Evolutionary conservation across 306 rosid genomes (phyloP).

Genomic region (Adenanthera pavonina): DNA sequence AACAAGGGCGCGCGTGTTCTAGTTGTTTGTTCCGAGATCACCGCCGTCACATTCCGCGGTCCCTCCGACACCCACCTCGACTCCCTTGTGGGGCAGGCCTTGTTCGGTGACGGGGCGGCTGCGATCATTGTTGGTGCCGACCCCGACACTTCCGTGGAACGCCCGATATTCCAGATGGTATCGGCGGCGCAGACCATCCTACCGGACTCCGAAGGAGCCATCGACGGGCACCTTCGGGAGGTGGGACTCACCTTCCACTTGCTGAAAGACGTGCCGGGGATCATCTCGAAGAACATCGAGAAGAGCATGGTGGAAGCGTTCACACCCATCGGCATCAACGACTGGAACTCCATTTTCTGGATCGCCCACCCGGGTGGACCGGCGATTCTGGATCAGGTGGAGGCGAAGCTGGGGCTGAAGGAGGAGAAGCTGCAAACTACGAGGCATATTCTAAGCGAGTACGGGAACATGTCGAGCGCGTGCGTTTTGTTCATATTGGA

Average conservation of each 20-base stretch:
- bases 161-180: constrained; percentile 50
- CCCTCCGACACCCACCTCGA: constrained; percentile 63
- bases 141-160: constrained; percentile 45
- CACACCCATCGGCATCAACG: constrained; percentile 50
- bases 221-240: constrained; percentile 62
- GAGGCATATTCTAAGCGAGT: constrained; percentile 55
- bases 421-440: constrained; percentile 53
- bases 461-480: constrained; percentile 66
- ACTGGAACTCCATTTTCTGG: constrained; percentile 72
- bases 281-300: constrained; percentile 65
- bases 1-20: constrained; percentile 62
- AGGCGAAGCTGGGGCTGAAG: constrained; percentile 50
- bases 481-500: constrained; percentile 63
- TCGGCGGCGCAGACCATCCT: constrained; percentile 57
- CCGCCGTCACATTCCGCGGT: constrained; percentile 71
- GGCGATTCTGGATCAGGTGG: constrained; percentile 66
- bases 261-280: constrained; percentile 60
- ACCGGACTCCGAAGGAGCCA: constrained; percentile 63
- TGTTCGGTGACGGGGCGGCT: constrained; percentile 64
- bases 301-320: constrained; percentile 62
- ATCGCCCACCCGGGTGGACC: constrained; percentile 76
- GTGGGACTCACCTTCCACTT: constrained; percentile 64
- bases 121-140: constrained; percentile 60
- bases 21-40: constrained; percentile 70
- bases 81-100: constrained; percentile 61